Base-by-base conservation (phyloP, 768 basidiomycete genomes). In the Tricholoma saponaceum region DNA sequence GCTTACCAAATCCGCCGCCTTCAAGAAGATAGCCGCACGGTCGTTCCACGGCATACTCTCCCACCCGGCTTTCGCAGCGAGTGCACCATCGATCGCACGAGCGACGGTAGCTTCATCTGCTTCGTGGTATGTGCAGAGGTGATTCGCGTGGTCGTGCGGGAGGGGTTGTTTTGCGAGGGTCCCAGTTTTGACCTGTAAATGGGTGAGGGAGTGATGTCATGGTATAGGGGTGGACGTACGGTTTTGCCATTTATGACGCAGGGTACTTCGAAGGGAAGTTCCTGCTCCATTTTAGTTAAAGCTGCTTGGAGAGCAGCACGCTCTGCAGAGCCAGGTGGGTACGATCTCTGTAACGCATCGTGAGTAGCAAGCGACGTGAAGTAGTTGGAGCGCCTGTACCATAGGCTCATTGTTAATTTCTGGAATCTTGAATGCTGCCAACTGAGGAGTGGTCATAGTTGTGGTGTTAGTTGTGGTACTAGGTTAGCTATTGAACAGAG, bases 41-140 rank as follows among this genome's bases (percentile, higher is more conserved):
- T 99, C 97, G 68, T 83, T 88, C 96, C 95, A 99, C 0, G 96
- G 95, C 80, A 98, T 76, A 50, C 82, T 79, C 76, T 98, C 97
- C 97, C 97, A 99, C 52, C 83, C 84, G 14, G 76, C 75, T 72
- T 95, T 96, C 16, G 93, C 95, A 9, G 83, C 83, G 35, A 98
- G 82, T 12, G 95, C 91, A 32, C 90, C 90, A 22, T 89, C 84
- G 62, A 99, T 96, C 18, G 97, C 97, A 54, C 76, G 74, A 6
- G 81, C 70, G 44, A 98, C 84, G 2, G 85, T 85, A 22, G 82
- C 84, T 43, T 85, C 78, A 58, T 95, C 89, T 12, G 95, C 94
- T 72, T 95, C 87, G 65, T 96, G 91, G 73, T 95, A 98, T 14
- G 79, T 77, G 75, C 90, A 92, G 23, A 98, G 80, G 68, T 90